Evolutionary conservation across 208 protist genomes (phyloP).

Genomic region (Wallacemonas sp.): DNA sequence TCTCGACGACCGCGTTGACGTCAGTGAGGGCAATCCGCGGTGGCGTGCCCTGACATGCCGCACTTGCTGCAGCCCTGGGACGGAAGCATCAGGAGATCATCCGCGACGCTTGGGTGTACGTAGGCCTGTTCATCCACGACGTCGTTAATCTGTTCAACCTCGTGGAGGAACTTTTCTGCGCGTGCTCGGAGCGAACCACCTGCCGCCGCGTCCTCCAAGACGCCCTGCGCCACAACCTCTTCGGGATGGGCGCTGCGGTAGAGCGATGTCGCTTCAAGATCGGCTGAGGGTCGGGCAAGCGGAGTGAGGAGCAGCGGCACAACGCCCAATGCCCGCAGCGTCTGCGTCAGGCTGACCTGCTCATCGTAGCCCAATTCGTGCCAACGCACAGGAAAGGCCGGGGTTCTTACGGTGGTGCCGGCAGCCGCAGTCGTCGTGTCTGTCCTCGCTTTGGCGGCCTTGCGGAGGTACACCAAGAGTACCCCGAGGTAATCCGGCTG

Average conservation of each 20-base stretch:
- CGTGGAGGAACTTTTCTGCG: conserved; percentile 23
- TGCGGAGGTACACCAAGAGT: conserved; percentile 72
- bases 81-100: conserved; percentile 26
- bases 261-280: conserved; percentile 2
- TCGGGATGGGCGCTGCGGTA: conserved; percentile 15
- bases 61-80: conserved; percentile 53
- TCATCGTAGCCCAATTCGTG: conserved; percentile 67
- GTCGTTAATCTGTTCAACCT: neutral
- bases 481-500: conserved; percentile 72
- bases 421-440: too few species aligned
- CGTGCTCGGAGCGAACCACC: conserved; percentile 31
- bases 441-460: conserved; percentile 9
- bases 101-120: conserved; percentile 9
- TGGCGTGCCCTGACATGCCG: conserved; percentile 53
- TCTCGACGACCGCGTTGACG: neutral
- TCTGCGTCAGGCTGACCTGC: conserved; percentile 54
- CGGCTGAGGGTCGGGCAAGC: conserved; percentile 6
- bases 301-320: conserved; percentile 23
- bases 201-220: conserved; percentile 7
- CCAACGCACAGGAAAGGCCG: conserved; percentile 68
- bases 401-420: conserved; percentile 1
- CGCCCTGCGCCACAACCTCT: neutral
- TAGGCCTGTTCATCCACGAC: neutral
- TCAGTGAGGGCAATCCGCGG: conserved; percentile 49
- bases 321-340: conserved; percentile 67